Base-by-base conservation (phyloP, 768 basidiomycete genomes). In the Panellus pusillus region DNA sequence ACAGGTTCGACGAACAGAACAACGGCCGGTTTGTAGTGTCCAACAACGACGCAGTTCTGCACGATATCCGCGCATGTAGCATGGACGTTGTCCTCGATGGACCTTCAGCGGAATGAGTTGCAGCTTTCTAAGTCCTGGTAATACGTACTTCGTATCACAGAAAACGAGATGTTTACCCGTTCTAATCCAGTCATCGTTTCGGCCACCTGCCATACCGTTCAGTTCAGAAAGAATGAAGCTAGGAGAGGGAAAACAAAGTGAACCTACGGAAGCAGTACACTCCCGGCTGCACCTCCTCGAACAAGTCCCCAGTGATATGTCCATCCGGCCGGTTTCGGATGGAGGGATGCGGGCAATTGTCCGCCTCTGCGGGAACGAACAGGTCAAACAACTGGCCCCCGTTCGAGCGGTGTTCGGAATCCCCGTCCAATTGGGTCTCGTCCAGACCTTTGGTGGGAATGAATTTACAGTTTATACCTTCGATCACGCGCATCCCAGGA, bases 71-170 rank as follows among this genome's bases (percentile, higher is more conserved):
- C 55, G 47, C 70, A 71, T 1, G 58, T 62, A 19, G 53, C 51
- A 19, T 64, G 44, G 5, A 68, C 57, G 38, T 70, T 66, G 47
- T 73, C 70, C 49, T 72, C 71, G 37, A 72, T 71, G 0, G 66
- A 64, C 42, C 70, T 71, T 40, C 14, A 17, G 42, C 8, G 29
- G 7, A 13, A 40, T 40, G 15, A 19, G 39, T 27, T n/a, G 6
- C 39, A n/a, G 39, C 9, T 19, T 40, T 40, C 0, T 1, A 9
- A 15, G 28, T 2, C 15, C 14, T 14, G 3, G 11, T 31, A 18
- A 19, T 2, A 54, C 49, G n/a, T 20, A 65, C 63, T 66, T 68
- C 1, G 65, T 66, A 37, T 68, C 64, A 35, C 65, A 66, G 47
- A 68, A 65, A 8, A 44, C 49, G 12, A 57, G 54, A 32, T 54